Percentiles rank a stretch among this genome's conserved stretches.
Conservation (phyloP, 129 eudicot genomes). For the Oenanthe sinensis region DNA sequence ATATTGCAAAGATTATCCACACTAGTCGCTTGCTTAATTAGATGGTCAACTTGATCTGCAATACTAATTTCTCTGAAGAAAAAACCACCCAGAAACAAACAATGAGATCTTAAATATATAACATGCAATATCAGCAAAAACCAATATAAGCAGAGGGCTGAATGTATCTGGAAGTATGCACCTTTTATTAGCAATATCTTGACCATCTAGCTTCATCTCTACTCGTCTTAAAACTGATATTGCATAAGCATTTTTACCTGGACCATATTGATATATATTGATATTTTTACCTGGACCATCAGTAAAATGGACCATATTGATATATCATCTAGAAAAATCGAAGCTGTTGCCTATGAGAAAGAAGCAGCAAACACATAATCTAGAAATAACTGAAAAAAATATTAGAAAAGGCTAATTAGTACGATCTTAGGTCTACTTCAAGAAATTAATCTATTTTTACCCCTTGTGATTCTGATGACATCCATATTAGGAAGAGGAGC, state of each 20-base stretch:
- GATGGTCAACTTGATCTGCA: slow-evolving; percentile 87
- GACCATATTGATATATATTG: not conserved
- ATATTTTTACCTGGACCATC: too few relatives aligned
- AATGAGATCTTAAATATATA: not conserved
- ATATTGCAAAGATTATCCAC: slow-evolving; percentile 95
- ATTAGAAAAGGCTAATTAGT: not conserved
- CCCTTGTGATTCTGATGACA: slow-evolving; percentile 39
- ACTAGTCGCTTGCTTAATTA: slow-evolving; percentile 89
- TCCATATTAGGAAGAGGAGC: slow-evolving; percentile 35
- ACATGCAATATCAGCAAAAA: slow-evolving; percentile 3
- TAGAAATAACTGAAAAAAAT: not conserved
- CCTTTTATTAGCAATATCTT: slow-evolving; percentile 80
- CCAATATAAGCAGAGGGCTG: slow-evolving; percentile 6
- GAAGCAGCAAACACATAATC: not conserved
- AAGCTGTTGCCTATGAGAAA: not conserved
- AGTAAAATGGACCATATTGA: not conserved
- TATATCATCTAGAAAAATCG: not conserved
- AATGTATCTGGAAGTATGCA: slow-evolving; percentile 20
- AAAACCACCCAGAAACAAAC: not conserved
- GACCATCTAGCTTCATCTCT: slow-evolving; percentile 91
- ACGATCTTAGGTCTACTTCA: not conserved
- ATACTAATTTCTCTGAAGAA: slow-evolving; percentile 58
- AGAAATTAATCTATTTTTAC: slow-evolving; percentile 29
- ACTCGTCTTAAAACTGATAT: slow-evolving; percentile 82
- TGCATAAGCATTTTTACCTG: slow-evolving; percentile 91